Conservation (phyloP, 371 early-diverging fungal species). For the Mucor indicus region DNA sequence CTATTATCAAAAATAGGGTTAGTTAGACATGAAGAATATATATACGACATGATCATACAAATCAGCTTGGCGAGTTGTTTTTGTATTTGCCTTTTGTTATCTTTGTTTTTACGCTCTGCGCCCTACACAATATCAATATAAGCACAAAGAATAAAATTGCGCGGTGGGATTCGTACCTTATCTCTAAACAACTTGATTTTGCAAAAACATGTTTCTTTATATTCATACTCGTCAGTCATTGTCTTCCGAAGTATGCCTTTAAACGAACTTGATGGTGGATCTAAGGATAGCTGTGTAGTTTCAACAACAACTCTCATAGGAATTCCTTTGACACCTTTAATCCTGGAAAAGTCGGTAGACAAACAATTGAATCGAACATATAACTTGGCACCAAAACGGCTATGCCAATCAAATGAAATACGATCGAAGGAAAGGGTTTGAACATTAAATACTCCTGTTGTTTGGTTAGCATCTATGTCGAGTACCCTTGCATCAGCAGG, state of each 20-base stretch:
- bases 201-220: conserved; percentile 58
- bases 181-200: conserved; percentile 78
- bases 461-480: conserved; percentile 45
- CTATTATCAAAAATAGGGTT: too few relatives aligned
- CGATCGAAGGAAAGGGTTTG: conserved; percentile 67
- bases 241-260: conserved; percentile 8
- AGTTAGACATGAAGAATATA: neutral
- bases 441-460: conserved; percentile 47
- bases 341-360: conserved; percentile 80
- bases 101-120: conserved; percentile 64
- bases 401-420: conserved; percentile 75
- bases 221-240: conserved; percentile 5
- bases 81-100: conserved; percentile 56
- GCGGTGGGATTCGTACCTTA: conserved; percentile 44
- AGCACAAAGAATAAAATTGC: neutral
- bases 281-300: conserved; percentile 4
- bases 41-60: conserved; percentile 5
- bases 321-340: conserved; percentile 86
- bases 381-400: conserved; percentile 65
- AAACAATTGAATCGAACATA: conserved; percentile 75
- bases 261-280: conserved; percentile 5
- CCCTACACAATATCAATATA: too few relatives aligned
- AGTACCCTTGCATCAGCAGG: conserved; percentile 65
- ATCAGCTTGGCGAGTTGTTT: conserved; percentile 50
- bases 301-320: conserved; percentile 56